Base-by-base conservation (phyloP, 306 rosid species). In the Prunus armeniaca region DNA sequence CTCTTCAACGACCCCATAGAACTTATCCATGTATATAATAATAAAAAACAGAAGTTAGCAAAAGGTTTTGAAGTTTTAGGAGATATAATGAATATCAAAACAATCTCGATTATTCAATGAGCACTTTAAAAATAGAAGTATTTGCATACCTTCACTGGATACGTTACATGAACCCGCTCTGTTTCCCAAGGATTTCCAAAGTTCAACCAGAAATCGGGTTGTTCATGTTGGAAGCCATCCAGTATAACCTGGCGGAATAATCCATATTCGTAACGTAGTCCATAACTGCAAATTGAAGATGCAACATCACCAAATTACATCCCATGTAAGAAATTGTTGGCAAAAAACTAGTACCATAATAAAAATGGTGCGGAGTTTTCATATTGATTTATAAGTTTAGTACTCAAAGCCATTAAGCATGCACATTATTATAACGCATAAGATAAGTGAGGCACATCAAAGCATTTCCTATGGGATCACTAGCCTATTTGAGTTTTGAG, bases 111-210 rank as follows among this genome's bases (percentile, higher is more conserved):
- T 9, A 46, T 45, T 74, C 50, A 46, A 24, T 46, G 76, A 57
- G 52, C 76, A 73, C 73, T 58, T 62, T 64, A 46, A 54, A 47
- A 75, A 74, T 52, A 75, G 72, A 56, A 64, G 74, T 71, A 76
- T 57, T 70, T 50, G 70, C 80, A 79, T 73, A 90, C 92, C 93
- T 90, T 88, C 81, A 88, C 93, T 68, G 90, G 88, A 76, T 90
- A 88, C 54, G 96, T 88, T 28, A 90, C 88, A 78, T 90, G 91
- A 76, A 83, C 74, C 46, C 91, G 85, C 85, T 84, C 96, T 75
- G 87, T 90, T 76, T 90, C 93, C 96, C 96, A 88, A 72, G 96
- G 96, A 80, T 90, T 90, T 73, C 96, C 96, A 78, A 85, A 88
- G 79, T 90, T 88, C 76, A 90, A 82, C 96, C 96, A 90, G 74